Base-by-base conservation (phyloP, 2,329 filamentous ascomycete species). In the Colletotrichum sp. region DNA sequence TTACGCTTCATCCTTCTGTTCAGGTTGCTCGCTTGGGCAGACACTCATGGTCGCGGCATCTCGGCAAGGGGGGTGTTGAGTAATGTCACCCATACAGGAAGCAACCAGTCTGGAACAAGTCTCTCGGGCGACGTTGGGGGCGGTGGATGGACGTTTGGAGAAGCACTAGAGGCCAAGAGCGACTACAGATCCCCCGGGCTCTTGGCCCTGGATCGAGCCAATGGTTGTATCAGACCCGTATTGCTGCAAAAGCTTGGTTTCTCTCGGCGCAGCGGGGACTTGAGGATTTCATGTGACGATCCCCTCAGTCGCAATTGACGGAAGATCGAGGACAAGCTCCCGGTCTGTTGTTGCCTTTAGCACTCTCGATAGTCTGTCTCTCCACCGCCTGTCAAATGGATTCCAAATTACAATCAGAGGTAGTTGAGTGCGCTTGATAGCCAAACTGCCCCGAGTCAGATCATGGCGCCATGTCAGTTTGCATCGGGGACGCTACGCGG, bases 201-300 rank as follows among this genome's bases (percentile, higher is more conserved):
- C 72, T 75, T 67, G 55, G 72, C 36, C 26, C 15, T 61, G 4
- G 24, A 36, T 61, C 30, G 32, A 32, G 30, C 72, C 72, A 72
- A 75, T 72, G 21, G 36, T n/a, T n/a, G 28, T 9, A n/a, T 26
- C 12, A 16, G n/a, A 48, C 30, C 36, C 30, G 30, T 24, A 16
- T 34, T 16, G 24, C 21, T 15, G 43, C 26, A 61, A 43, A 72
- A 72, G 72, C 73, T 73, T 75, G 70, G 43, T 68, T 68, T 72
- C 9, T 68, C 73, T 75, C 70, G 70, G 73, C 70, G 32, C 34
- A 24, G 16, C 39, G 57, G 57, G 43, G 70, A 10, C 8, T 13
- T 18, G 7, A 9, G 36, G 9, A 61, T 55, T 30, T 67, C 61
- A 55, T 28, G n/a, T 32, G 28, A 48, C 34, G 16, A 60, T 71